phyloP scores from a whole-genome alignment of 1,139 yeast species.

The Pichia sp. region DNA sequence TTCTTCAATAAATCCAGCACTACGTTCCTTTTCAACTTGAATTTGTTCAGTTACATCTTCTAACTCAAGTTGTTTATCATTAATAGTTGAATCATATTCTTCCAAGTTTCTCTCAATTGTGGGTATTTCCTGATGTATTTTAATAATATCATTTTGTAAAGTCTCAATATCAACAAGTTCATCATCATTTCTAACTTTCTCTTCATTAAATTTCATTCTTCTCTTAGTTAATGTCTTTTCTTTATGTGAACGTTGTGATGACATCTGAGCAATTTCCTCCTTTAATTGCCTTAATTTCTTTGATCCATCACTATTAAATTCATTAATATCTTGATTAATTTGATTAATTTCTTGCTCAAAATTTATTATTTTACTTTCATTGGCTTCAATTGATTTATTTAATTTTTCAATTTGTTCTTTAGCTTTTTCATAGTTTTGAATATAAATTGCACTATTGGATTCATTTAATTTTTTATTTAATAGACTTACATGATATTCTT shows the following conservation, averaged over 20 bases:
- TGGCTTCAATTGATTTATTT: conserved; percentile 27
- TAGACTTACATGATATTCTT: conserved; percentile 61
- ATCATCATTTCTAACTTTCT: conserved; percentile 71
- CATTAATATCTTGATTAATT: conserved; percentile 74
- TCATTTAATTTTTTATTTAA: conserved; percentile 55
- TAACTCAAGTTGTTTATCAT: conserved; percentile 31
- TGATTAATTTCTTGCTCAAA: conserved; percentile 39
- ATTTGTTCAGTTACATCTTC: conserved; percentile 38
- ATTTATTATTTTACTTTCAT: conserved; percentile 21
- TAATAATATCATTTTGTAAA: conserved; percentile 48
- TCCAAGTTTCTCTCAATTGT: conserved; percentile 30
- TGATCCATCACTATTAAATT: conserved; percentile 75
- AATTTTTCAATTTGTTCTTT: conserved; percentile 45
- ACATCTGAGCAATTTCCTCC: conserved; percentile 43
- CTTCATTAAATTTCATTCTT: conserved; percentile 53
- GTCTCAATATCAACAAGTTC: conserved; percentile 49
- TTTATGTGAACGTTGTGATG: conserved; percentile 35
- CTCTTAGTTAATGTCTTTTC: conserved; percentile 41
- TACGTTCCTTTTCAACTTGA: conserved; percentile 56
- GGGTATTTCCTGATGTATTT: conserved; percentile 36
- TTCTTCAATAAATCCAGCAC: conserved; percentile 74
- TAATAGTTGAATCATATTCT: conserved; percentile 36
- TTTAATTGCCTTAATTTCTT: conserved; percentile 68
- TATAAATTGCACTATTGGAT: conserved; percentile 48
- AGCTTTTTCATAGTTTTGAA: conserved; percentile 45